Base-by-base conservation (phyloP, 345 rosid genomes). In the Camelina laxa region DNA sequence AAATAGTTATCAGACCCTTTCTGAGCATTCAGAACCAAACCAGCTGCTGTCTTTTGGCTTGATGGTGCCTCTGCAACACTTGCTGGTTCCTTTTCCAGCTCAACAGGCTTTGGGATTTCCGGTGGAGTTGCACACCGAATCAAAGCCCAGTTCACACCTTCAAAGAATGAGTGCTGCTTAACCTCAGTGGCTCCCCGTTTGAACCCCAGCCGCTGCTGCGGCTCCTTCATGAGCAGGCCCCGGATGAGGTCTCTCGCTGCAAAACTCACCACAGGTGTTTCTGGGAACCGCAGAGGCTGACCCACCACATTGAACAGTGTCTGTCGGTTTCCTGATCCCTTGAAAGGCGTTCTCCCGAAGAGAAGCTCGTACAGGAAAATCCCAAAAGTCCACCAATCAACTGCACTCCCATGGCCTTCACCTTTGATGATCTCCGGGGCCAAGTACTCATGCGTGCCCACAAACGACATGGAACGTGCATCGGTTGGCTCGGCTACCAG, bases 301-400 rank as follows among this genome's bases (percentile, higher is more conserved):
- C 97, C 98, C 47, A 92, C 93, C 19, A 92, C 95, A 76, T 92
- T 92, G 81, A 89, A 92, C 55, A 92, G 70, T 3, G 95, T 90
- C 9, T 91, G 92, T 5, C 97, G 85, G 74, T 92, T 92, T 53
- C 95, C 97, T 12, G 95, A 89, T 38, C 97, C 98, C 80, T 92
- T 92, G 72, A 90, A 92, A 57, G 98, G 98, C 11, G 98, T 92
- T 84, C 85, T 89, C 75, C 98, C 98, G 41, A 86, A 89, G 81
- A 92, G 80, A 66, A 92, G 88, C 71, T 92, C 98, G 54, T 86
- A 90, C 9, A 92, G 80, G 77, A 92, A 90, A 65, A 90, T 92
- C 67, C 98, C 97, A 73, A 82, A 89, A 67, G 97, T 92, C 98
- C 98, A 92, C 98, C 98, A 92, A 74, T 92, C 98, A 10, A 92